These are phyloP conservation scores for Paracamarosporium sp. DNA, from an alignment of 2,329 filamentous ascomycete species.

Conservation along the genomic window DNA sequence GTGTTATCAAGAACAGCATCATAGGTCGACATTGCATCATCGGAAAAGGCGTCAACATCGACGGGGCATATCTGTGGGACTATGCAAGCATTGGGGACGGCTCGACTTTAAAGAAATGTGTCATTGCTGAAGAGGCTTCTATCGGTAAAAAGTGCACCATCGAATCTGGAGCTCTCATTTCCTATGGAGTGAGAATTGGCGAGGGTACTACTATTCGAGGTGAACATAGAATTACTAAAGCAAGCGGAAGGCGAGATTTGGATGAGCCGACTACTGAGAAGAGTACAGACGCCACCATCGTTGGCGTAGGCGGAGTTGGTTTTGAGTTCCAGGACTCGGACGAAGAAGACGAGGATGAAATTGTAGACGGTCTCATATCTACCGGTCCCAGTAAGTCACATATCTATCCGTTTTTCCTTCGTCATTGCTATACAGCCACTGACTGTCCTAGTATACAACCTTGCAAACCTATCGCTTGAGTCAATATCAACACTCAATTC, in stretches of 20 bases:
- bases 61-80: constrained; percentile 88
- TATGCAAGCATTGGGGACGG: constrained; percentile 78
- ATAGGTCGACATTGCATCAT: constrained; percentile 87
- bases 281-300: constrained; percentile 58
- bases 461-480: constrained; percentile 55
- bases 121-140: constrained; percentile 75
- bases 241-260: constrained; percentile 54
- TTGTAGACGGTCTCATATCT: constrained; percentile 48
- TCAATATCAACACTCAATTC: constrained; percentile 72
- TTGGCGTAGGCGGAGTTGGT: constrained; percentile 66
- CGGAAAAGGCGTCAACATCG: constrained; percentile 80
- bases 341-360: constrained; percentile 69
- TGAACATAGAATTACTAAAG: constrained; percentile 53
- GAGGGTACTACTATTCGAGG: constrained; percentile 61
- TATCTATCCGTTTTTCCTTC: not conserved
- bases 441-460: constrained; percentile 61
- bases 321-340: constrained; percentile 65
- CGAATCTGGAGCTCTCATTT: constrained; percentile 77
- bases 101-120: constrained; percentile 71
- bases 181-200: constrained; percentile 76
- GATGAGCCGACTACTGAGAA: constrained; percentile 44
- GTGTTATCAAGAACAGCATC: constrained; percentile 74
- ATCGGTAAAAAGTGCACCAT: constrained; percentile 76
- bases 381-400: constrained; percentile 45
- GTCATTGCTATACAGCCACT: constrained; percentile 5